phyloP scores from a whole-genome alignment of 2,329 filamentous ascomycete species.

The Elsinoe ampelina region DNA sequence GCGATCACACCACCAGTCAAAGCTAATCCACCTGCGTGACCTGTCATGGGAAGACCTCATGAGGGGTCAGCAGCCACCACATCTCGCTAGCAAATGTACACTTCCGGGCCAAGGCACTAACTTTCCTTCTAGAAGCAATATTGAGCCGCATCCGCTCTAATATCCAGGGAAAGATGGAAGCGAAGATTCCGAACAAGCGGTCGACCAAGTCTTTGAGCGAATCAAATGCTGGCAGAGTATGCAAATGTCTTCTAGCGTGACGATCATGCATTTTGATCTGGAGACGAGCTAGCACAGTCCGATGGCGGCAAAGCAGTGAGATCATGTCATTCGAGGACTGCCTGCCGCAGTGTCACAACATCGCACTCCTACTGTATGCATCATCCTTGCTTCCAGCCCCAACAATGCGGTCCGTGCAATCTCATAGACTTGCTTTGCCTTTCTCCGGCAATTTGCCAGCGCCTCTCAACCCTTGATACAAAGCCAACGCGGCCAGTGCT shows the following conservation, averaged over 20 bases:
- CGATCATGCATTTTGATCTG: neutral
- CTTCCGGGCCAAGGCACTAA: neutral
- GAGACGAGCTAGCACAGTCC: too few relatives aligned
- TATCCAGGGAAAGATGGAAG: neutral
- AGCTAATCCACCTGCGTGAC: neutral
- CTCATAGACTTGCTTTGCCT: neutral
- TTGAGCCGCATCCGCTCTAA: neutral
- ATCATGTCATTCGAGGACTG: too few relatives aligned
- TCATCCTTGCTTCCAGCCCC: too few relatives aligned
- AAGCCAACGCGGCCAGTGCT: slow-evolving; percentile 44
- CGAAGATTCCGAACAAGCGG: neutral
- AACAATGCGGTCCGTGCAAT: neutral
- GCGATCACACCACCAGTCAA: neutral
- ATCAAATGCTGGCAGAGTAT: neutral
- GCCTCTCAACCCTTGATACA: slow-evolving; percentile 45
- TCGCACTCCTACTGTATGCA: too few relatives aligned
- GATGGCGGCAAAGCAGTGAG: too few relatives aligned
- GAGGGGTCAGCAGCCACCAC: slow-evolving; percentile 9
- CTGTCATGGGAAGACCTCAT: neutral
- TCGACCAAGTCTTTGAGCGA: neutral
- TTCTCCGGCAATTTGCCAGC: slow-evolving; percentile 34
- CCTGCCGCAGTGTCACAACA: too few relatives aligned
- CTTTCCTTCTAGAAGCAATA: neutral
- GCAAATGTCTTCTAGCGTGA: neutral
- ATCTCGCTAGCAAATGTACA: slow-evolving; percentile 1